A percentile compares a stretch with the other conserved stretches of the same genome.
These are phyloP conservation scores for Epichloe sibirici DNA, from an alignment of 2,329 filamentous ascomycete species.

Conservation along the genomic window DNA sequence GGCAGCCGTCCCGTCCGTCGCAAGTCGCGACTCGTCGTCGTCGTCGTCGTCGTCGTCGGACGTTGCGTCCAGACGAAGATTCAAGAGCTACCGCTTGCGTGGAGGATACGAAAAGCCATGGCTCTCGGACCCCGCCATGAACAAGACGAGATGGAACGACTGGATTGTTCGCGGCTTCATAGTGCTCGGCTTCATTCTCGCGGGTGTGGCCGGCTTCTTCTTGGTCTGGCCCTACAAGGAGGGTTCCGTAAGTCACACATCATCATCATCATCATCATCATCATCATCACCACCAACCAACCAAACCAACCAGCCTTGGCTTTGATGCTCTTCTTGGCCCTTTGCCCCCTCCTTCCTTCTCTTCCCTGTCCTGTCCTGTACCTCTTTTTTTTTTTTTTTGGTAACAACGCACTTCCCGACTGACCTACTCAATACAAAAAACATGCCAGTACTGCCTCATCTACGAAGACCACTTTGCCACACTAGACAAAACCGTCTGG, in stretches of 20 bases:
- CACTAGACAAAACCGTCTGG: constrained; percentile 33
- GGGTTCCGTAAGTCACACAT: constrained; percentile 8
- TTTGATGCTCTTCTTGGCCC: too few relatives aligned
- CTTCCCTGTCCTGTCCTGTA: background rate
- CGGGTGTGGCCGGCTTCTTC: constrained; percentile 21
- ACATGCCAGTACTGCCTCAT: constrained; percentile 34
- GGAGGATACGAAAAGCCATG: constrained; percentile 27
- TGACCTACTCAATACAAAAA: too few relatives aligned
- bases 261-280: background rate
- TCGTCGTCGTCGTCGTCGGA: constrained; percentile 5
- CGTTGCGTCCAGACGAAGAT: constrained; percentile 9
- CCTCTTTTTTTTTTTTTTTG: too few relatives aligned
- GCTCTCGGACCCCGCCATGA: constrained; percentile 21
- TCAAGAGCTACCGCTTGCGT: constrained; percentile 23
- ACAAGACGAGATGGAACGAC: constrained; percentile 23
- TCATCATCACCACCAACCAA: too few relatives aligned
- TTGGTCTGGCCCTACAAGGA: constrained; percentile 16
- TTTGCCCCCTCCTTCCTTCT: too few relatives aligned
- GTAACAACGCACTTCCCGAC: background rate
- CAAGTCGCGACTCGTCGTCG: background rate
- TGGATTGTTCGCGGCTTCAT: constrained; percentile 21
- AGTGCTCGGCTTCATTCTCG: constrained; percentile 21
- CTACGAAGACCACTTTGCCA: constrained; percentile 35
- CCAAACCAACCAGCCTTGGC: too few relatives aligned
- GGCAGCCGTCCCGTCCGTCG: background rate